These are phyloP conservation scores for Exidia glandulosa DNA, from an alignment of 768 basidiomycete genomes.

Conservation along the genomic window DNA sequence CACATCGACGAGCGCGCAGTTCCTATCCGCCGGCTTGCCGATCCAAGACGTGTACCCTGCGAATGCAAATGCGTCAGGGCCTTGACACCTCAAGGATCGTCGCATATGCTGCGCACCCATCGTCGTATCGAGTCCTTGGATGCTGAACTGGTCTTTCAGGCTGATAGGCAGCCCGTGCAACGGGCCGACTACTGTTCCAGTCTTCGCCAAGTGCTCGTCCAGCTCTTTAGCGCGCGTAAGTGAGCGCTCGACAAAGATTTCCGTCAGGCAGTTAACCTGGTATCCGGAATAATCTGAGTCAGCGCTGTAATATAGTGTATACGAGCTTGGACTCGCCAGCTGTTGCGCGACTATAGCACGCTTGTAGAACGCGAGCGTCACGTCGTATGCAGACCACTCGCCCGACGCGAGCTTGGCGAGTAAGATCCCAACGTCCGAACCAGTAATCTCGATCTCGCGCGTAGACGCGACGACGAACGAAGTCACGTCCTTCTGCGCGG, in stretches of 20 bases:
- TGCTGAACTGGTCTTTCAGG: slow-evolving; percentile 60
- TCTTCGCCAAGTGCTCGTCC: slow-evolving; percentile 49
- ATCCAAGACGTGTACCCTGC: slow-evolving; percentile 67
- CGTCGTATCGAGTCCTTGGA: slow-evolving; percentile 58
- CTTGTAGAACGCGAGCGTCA: slow-evolving; percentile 65
- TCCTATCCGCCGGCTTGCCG: slow-evolving; percentile 43
- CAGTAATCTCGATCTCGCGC: slow-evolving; percentile 53
- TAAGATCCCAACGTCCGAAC: slow-evolving; percentile 38
- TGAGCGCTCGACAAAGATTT: slow-evolving; percentile 70
- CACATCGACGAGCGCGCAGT: slow-evolving; percentile 55
- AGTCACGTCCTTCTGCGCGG: slow-evolving; percentile 38
- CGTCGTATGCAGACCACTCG: slow-evolving; percentile 53
- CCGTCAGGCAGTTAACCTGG: slow-evolving; percentile 72
- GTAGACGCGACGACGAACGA: slow-evolving; percentile 44
- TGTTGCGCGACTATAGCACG: slow-evolving; percentile 74
- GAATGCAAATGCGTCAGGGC: neutral
- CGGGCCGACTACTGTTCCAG: slow-evolving; percentile 57
- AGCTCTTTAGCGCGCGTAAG: slow-evolving; percentile 51
- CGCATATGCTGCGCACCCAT: slow-evolving; percentile 34
- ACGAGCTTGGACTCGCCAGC: slow-evolving; percentile 31
- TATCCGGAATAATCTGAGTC: slow-evolving; percentile 20
- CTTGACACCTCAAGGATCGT: neutral
- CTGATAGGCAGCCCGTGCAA: slow-evolving; percentile 69
- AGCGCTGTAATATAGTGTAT: neutral
- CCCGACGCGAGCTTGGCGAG: slow-evolving; percentile 42